Conservation (phyloP, 148 eudicot species). For the Heliosperma pusillum region DNA sequence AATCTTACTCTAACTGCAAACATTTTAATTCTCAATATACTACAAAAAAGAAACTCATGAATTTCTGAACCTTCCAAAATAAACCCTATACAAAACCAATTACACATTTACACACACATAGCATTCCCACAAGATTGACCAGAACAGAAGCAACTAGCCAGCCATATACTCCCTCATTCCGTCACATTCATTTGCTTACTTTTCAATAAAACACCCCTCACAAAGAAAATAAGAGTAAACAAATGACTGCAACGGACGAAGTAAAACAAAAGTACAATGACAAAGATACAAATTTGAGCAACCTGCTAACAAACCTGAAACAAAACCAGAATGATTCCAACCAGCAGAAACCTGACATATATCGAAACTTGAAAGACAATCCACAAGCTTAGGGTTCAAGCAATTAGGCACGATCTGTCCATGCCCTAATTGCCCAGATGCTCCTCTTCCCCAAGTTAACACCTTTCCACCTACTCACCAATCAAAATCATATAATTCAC, state of each 20-base stretch:
- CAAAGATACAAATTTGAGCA: background rate
- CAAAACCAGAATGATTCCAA: slow-evolving; percentile 96
- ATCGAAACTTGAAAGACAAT: slow-evolving; percentile 30
- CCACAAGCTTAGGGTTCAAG: slow-evolving; percentile 44
- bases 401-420: slow-evolving; percentile 47
- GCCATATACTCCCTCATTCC: too few species aligned
- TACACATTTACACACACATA: slow-evolving; percentile 5
- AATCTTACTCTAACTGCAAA: background rate
- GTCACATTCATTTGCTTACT: too few species aligned
- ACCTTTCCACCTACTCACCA: slow-evolving; percentile 66
- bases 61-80: background rate
- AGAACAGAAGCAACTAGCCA: too few species aligned
- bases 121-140: too few species aligned
- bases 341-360: slow-evolving; percentile 82
- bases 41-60: background rate
- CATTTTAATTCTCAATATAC: background rate
- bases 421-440: slow-evolving; percentile 88
- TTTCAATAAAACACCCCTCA: too few species aligned
- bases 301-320: slow-evolving; percentile 54
- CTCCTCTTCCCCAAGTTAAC: slow-evolving; percentile 89
- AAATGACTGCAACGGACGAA: too few species aligned
- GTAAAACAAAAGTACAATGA: background rate
- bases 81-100: background rate
- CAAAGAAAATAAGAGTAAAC: too few species aligned
- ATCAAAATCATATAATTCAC: slow-evolving; percentile 7